These are phyloP conservation scores for Metarhizium rileyi DNA, from an alignment of 2,329 filamentous ascomycete species.

Conservation along the genomic window DNA sequence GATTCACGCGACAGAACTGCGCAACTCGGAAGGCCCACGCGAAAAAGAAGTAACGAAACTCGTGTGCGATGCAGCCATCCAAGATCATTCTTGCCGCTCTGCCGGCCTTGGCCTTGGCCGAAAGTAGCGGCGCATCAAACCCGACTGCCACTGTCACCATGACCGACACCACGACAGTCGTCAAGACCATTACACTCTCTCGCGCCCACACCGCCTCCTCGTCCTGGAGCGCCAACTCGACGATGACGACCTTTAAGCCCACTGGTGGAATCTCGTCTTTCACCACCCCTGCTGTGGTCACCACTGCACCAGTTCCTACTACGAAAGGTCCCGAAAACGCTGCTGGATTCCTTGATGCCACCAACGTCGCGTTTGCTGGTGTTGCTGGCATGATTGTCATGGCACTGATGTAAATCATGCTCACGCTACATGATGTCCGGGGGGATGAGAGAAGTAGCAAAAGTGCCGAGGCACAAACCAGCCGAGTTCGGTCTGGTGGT, in stretches of 20 bases:
- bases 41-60: background rate
- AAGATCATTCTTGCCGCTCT: conserved; percentile 39
- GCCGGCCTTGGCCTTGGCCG: conserved; percentile 43
- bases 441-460: background rate
- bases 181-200: conserved; percentile 42
- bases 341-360: conserved; percentile 33
- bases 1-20: too few species aligned
- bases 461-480: background rate
- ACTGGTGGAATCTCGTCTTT: conserved; percentile 15
- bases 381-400: conserved; percentile 39
- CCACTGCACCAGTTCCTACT: conserved; percentile 16
- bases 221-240: conserved; percentile 22
- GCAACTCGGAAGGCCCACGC: too few species aligned
- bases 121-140: conserved; percentile 20
- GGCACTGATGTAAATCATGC: conserved; percentile 38
- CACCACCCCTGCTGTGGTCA: conserved; percentile 14
- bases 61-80: conserved; percentile 18
- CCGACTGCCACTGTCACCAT: conserved; percentile 38
- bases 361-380: conserved; percentile 37
- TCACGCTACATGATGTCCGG: too few species aligned
- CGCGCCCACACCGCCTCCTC: conserved; percentile 31
- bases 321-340: conserved; percentile 30
- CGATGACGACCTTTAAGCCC: conserved; percentile 22
- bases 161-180: conserved; percentile 41
- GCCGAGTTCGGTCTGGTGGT: background rate